Percentiles rank a stretch among this genome's conserved stretches.
phyloP scores from a whole-genome alignment of 2,329 filamentous ascomycete species.

The Chaetothyriales sp. region DNA sequence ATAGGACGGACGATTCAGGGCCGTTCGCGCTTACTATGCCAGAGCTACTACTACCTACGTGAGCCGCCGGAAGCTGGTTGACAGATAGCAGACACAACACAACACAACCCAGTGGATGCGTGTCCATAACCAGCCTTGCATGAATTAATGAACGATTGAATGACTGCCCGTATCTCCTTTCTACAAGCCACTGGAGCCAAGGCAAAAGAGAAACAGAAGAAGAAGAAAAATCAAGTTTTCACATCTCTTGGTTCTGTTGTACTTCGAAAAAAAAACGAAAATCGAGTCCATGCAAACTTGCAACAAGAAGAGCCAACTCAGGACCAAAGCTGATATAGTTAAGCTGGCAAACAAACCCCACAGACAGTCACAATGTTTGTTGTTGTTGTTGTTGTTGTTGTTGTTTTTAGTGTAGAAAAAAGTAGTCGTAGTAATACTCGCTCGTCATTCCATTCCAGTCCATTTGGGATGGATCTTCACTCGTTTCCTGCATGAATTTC shows the following conservation, averaged over 20 bases:
- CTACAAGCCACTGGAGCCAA: background rate
- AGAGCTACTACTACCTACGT: too few species aligned
- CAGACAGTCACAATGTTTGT: background rate
- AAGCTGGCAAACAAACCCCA: background rate
- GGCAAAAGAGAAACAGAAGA: background rate
- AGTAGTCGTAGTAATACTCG: too few species aligned
- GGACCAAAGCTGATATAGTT: background rate
- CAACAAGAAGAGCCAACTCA: background rate
- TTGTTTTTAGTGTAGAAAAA: too few species aligned
- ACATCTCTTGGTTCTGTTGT: background rate
- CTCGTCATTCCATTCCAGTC: background rate
- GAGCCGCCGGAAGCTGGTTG: too few species aligned
- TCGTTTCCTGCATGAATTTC: background rate
- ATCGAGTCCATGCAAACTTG: background rate
- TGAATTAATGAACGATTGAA: too few species aligned
- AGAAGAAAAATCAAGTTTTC: too few species aligned
- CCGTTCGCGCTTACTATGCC: too few species aligned
- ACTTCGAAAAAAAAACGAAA: background rate
- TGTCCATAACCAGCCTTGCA: too few species aligned
- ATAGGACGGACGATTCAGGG: background rate
- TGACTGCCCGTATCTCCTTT: too few species aligned
- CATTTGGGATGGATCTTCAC: background rate
- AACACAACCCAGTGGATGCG: too few species aligned
- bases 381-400: background rate
- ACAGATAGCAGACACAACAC: too few species aligned